Evolutionary conservation across 1,284 basidiomycete genomes (phyloP).

Genomic region (Pascua guehoae): DNA sequence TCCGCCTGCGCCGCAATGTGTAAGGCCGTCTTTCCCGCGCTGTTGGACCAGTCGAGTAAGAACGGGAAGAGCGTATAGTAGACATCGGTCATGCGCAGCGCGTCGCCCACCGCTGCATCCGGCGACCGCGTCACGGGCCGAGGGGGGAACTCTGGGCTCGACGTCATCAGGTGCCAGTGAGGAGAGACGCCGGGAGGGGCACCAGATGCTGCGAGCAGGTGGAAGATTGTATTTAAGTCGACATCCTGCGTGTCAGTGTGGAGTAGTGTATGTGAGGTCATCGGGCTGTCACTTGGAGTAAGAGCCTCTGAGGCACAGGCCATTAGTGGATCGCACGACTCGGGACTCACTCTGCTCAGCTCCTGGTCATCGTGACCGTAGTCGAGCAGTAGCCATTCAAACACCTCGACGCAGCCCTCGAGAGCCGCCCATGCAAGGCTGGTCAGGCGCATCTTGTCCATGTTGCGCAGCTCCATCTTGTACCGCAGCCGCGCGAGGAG

Average conservation of each 20-base stretch:
- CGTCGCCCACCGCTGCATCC: constrained; percentile 23
- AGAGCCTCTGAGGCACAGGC: no score
- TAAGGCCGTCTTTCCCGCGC: constrained; percentile 80
- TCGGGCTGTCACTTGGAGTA: not conserved
- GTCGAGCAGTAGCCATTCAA: constrained; percentile 76
- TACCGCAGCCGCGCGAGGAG: constrained; percentile 70
- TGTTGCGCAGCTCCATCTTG: constrained; percentile 76
- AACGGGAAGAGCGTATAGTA: constrained; percentile 55
- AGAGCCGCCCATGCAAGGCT: constrained; percentile 83
- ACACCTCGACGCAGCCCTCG: constrained; percentile 78
- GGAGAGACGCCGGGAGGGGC: constrained; percentile 42
- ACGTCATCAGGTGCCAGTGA: constrained; percentile 25
- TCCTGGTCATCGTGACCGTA: constrained; percentile 87
- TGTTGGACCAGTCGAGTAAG: constrained; percentile 84
- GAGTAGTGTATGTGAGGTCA: no score
- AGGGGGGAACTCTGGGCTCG: constrained; percentile 27
- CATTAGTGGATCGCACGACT: not conserved
- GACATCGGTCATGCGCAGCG: constrained; percentile 34
- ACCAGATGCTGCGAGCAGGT: constrained; percentile 74
- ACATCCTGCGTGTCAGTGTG: constrained; percentile 60
- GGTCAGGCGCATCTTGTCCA: constrained; percentile 69
- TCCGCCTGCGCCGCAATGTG: constrained; percentile 84
- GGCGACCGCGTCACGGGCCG: constrained; percentile 11
- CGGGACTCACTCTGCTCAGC: constrained; percentile 68
- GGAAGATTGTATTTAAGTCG: constrained; percentile 84